phyloP scores from a whole-genome alignment of 495 filamentous ascomycete species.

The Neurospora sp. region DNA sequence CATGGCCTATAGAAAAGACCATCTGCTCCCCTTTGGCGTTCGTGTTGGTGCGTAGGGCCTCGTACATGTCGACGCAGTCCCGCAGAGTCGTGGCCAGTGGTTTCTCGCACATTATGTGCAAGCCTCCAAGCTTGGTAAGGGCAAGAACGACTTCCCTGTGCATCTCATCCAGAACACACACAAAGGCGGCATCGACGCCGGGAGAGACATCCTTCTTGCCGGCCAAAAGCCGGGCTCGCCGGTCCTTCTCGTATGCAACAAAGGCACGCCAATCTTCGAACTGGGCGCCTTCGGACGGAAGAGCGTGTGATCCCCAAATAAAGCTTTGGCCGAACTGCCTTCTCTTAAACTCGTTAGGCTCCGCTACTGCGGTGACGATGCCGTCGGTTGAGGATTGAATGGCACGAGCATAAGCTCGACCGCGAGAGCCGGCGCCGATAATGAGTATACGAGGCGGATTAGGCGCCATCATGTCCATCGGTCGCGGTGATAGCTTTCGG shows the following conservation, averaged over 20 bases:
- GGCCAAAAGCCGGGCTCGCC: slow-evolving; percentile 34
- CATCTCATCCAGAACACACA: slow-evolving; percentile 82
- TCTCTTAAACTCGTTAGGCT: slow-evolving; percentile 72
- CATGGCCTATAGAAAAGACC: slow-evolving; percentile 76
- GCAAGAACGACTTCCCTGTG: slow-evolving; percentile 70
- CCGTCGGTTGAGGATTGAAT: slow-evolving; percentile 51
- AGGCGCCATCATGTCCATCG: slow-evolving; percentile 13
- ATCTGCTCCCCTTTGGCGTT: slow-evolving; percentile 23
- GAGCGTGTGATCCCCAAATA: slow-evolving; percentile 47
- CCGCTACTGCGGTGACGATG: slow-evolving; percentile 64
- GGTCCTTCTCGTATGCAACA: slow-evolving; percentile 48
- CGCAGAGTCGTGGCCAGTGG: slow-evolving; percentile 69
- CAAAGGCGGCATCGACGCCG: slow-evolving; percentile 70
- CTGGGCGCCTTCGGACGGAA: slow-evolving; percentile 40
- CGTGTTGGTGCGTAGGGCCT: slow-evolving; percentile 28
- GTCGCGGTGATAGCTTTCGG: background rate
- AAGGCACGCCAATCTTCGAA: slow-evolving; percentile 72
- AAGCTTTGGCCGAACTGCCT: slow-evolving; percentile 52
- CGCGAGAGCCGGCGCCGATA: slow-evolving; percentile 81
- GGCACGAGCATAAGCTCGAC: slow-evolving; percentile 62
- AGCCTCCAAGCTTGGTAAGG: slow-evolving; percentile 49
- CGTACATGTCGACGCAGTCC: slow-evolving; percentile 67
- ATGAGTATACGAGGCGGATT: slow-evolving; percentile 56
- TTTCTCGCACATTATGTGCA: slow-evolving; percentile 94
- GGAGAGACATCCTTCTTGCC: slow-evolving; percentile 32